phyloP scores from a whole-genome alignment of 257 asterid genomes.

The Nicotiana benthamiana region DNA sequence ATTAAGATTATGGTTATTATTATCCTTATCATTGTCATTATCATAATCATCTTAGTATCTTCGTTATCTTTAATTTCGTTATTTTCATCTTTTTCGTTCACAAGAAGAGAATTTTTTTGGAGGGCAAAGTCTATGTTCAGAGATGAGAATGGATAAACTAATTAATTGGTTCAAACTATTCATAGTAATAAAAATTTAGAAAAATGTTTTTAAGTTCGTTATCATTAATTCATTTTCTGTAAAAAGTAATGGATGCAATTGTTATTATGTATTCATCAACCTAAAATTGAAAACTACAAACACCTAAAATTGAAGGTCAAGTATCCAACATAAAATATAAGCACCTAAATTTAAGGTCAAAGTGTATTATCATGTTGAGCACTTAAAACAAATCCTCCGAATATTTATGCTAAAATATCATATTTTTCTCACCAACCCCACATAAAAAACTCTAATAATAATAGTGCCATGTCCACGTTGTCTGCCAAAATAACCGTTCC shows the following conservation, averaged over 20 bases:
- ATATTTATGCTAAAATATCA: not conserved
- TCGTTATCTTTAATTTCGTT: not conserved
- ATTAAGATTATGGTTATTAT: not conserved
- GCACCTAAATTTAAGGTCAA: not conserved
- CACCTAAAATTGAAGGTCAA: not conserved
- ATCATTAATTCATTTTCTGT: too few relatives aligned
- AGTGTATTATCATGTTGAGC: not conserved
- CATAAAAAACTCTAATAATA: not conserved
- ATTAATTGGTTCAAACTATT: too few relatives aligned
- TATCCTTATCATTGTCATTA: not conserved
- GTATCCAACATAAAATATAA: not conserved
- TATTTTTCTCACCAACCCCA: slow-evolving; percentile 1
- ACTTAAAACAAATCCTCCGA: not conserved
- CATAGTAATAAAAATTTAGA: too few relatives aligned
- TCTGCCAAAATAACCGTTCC: not conserved
- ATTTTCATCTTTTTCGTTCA: not conserved
- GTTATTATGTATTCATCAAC: not conserved
- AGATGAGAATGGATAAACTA: too few relatives aligned
- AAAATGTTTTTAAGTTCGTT: too few relatives aligned
- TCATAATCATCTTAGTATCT: not conserved
- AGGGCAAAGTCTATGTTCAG: too few relatives aligned
- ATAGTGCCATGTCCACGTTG: not conserved
- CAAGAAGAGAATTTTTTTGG: too few relatives aligned
- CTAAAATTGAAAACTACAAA: too few relatives aligned
- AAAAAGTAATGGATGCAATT: too few relatives aligned